A percentile compares a stretch with the other conserved stretches of the same genome.
phyloP scores from a whole-genome alignment of 192 early-diverging fungal genomes.

The Coemansia aciculifera region DNA sequence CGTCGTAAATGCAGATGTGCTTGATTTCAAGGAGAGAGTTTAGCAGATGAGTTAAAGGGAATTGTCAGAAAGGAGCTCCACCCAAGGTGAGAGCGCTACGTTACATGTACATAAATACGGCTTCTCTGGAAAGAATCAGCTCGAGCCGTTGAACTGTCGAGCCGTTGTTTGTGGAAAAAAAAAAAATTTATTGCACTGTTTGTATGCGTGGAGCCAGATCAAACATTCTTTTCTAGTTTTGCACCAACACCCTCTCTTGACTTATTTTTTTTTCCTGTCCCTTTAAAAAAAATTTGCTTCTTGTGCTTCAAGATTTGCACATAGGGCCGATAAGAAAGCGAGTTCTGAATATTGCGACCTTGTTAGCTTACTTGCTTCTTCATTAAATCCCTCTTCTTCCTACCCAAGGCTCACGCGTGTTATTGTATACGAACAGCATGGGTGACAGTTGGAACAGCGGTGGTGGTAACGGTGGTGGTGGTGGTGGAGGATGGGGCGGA shows the following conservation, averaged over 20 bases:
- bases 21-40: background rate
- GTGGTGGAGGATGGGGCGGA: slow-evolving; percentile 3
- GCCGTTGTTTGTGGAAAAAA: background rate
- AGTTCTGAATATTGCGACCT: background rate
- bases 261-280: background rate
- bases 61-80: no score
- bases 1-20: background rate
- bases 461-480: slow-evolving; percentile 2
- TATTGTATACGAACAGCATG: slow-evolving; percentile 15
- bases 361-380: background rate
- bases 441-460: slow-evolving; percentile 27
- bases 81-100: no score
- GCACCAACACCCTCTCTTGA: no score
- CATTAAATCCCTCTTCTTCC: slow-evolving; percentile 1
- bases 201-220: background rate
- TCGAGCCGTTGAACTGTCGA: slow-evolving; percentile 2
- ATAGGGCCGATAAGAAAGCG: slow-evolving; percentile 4
- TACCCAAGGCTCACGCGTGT: slow-evolving; percentile 4
- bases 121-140: background rate
- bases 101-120: no score
- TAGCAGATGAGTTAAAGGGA: background rate
- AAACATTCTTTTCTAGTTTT: background rate
- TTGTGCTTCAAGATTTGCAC: slow-evolving; percentile 1
- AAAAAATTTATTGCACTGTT: background rate
- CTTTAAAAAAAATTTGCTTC: background rate